Evolutionary conservation across 495 filamentous ascomycete genomes (phyloP).

Genomic region (Hypoxylon fragiforme): DNA sequence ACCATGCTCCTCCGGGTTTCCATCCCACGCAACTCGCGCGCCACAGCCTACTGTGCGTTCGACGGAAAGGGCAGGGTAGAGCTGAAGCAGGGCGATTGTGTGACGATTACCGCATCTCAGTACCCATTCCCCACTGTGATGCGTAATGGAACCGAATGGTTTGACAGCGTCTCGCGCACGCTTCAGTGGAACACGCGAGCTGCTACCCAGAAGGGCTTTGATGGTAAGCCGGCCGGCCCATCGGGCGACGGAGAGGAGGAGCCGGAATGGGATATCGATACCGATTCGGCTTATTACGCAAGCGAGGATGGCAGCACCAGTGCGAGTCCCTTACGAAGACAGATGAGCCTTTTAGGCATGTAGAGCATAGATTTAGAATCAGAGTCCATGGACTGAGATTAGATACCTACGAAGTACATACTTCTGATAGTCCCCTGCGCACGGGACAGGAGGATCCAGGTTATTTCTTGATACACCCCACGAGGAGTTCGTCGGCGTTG

Average conservation of each 20-base stretch:
- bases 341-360: conserved; percentile 65
- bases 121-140: conserved; percentile 96
- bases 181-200: conserved; percentile 91
- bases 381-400: conserved; percentile 18
- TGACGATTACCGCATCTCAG: conserved; percentile 89
- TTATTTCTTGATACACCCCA: conserved; percentile 16
- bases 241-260: conserved; percentile 50
- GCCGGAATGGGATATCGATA: conserved; percentile 80
- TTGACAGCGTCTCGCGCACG: conserved; percentile 86
- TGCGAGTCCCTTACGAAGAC: conserved; percentile 67
- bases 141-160: conserved; percentile 82
- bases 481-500: conserved; percentile 27
- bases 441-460: conserved; percentile 11
- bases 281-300: conserved; percentile 68
- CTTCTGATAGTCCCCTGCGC: conserved; percentile 11
- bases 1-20: conserved; percentile 86
- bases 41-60: conserved; percentile 92
- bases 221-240: conserved; percentile 44
- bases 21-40: conserved; percentile 80
- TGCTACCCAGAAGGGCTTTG: conserved; percentile 82
- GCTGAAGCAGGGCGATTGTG: conserved; percentile 86
- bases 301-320: conserved; percentile 63
- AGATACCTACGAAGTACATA: conserved; percentile 17
- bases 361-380: conserved; percentile 41
- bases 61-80: conserved; percentile 95